Percentiles rank a stretch among this genome's conserved stretches.
phyloP scores from a whole-genome alignment of 208 protist genomes.

The Trypanosoma avium region DNA sequence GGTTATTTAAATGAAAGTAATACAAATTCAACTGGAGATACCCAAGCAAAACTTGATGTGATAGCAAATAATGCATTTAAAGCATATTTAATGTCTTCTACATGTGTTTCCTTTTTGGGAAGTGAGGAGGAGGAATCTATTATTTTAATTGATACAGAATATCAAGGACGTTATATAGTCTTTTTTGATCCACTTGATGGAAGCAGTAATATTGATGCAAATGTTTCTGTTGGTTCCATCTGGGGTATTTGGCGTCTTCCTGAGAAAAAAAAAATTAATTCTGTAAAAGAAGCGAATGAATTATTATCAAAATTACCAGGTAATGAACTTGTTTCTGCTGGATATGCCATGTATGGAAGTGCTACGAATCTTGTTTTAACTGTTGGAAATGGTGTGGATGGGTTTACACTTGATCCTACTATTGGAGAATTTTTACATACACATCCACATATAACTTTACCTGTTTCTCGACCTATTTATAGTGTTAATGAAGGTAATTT shows the following conservation, averaged over 20 bases:
- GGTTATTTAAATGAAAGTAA: constrained; percentile 56
- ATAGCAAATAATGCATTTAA: constrained; percentile 89
- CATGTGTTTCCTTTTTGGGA: constrained; percentile 65
- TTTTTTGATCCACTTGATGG: constrained; percentile 97
- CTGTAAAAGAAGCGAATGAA: constrained; percentile 76
- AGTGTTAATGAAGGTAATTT: constrained; percentile 97
- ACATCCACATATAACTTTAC: constrained; percentile 92
- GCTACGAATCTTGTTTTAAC: constrained; percentile 94
- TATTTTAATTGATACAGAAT: constrained; percentile 57
- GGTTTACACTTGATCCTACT: constrained; percentile 95
- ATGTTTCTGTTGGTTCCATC: constrained; percentile 95
- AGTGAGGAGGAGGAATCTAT: constrained; percentile 86
- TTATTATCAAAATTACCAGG: constrained; percentile 65
- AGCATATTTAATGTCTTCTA: constrained; percentile 76
- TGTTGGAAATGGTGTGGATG: constrained; percentile 87
- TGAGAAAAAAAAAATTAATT: constrained; percentile 75
- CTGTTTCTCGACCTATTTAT: constrained; percentile 93
- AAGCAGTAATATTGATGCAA: constrained; percentile 97
- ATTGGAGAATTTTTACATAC: constrained; percentile 98
- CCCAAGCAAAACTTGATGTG: constrained; percentile 86
- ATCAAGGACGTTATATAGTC: constrained; percentile 89
- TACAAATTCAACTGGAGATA: constrained; percentile 78
- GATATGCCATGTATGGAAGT: constrained; percentile 96
- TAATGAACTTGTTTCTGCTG: constrained; percentile 75
- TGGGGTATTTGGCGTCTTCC: constrained; percentile 87